Evolutionary conservation across 768 basidiomycete genomes (phyloP), one percentile per base, ranked within the genome.

Genomic region (Lactifluus rugatus): DNA sequence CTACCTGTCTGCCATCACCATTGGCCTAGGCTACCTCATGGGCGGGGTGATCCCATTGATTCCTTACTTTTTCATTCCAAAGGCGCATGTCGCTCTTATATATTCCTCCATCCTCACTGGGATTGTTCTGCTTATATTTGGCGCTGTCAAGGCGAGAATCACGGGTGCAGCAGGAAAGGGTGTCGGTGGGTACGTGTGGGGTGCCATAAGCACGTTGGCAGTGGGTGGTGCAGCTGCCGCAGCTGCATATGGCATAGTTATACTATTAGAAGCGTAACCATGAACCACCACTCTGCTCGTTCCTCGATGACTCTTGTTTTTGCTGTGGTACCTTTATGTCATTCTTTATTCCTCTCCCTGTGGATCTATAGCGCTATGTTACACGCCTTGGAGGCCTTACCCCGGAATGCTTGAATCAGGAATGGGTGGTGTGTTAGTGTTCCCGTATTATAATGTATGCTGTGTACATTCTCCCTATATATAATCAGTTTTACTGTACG

Each of bases 11-110:
- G 95, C 95, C 2, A 79, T 95, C 63, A 98, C 95, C 0, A 98
- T 99, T 68, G 96, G 95, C 61, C 79, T 92, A 67, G 92, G 93
- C 13, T 95, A 98, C 74, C 85, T 94, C 61, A 52, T 95, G 54
- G 96, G 96, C 46, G 96, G 96, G 28, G 76, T 94, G 55, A 89
- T 98, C 66, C 96, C 96, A 0, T 80, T 99, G 36, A 65, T 93
- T 10, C 93, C 93, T 10, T 95, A 96, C 73, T 93, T 98, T 75
- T 92, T 93, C 75, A 81, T 93, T 64, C 70, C 81, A 3, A 71
- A 71, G 13, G 93, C 92, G 9, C 78, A 83, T 36, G 69, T 81
- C 25, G 80, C 86, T 44, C 75, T 91, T 48, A 72, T 89, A 46
- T 89, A 83, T 65, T 90, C 89, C 0, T 87, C 77, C 62, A 68